These are phyloP conservation scores for Fraxinus americana DNA, from an alignment of 257 asterid genomes.

Conservation along the genomic window DNA sequence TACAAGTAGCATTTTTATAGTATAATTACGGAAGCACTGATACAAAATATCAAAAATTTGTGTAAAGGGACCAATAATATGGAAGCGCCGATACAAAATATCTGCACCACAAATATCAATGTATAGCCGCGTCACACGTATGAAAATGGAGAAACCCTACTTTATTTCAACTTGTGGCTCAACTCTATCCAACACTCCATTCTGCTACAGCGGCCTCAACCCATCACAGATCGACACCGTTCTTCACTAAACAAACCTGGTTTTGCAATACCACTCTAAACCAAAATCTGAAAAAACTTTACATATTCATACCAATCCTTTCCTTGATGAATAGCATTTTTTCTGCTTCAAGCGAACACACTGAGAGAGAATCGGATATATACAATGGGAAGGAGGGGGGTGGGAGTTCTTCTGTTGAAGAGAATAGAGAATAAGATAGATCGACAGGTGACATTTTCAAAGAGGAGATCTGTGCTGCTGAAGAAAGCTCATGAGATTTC, in stretches of 20 bases:
- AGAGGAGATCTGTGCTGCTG: slow-evolving; percentile 65
- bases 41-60: no score
- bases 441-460: slow-evolving; percentile 78
- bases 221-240: slow-evolving; percentile 63
- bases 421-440: slow-evolving; percentile 83
- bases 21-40: no score
- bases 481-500: slow-evolving; percentile 86
- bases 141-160: background rate
- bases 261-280: slow-evolving; percentile 32
- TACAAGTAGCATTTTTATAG: no score
- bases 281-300: no score
- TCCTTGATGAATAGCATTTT: no score
- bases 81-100: no score
- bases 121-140: background rate
- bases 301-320: no score
- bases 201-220: slow-evolving; percentile 10
- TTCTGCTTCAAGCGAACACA: no score
- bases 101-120: background rate
- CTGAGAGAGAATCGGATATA: background rate
- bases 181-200: background rate
- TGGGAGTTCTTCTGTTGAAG: slow-evolving; percentile 55
- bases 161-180: background rate
- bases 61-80: no score
- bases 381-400: slow-evolving; percentile 75
- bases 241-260: slow-evolving; percentile 49